These are phyloP conservation scores for Phalaenopsis equestris DNA, from an alignment of 106 monocot genomes.

Conservation along the genomic window DNA sequence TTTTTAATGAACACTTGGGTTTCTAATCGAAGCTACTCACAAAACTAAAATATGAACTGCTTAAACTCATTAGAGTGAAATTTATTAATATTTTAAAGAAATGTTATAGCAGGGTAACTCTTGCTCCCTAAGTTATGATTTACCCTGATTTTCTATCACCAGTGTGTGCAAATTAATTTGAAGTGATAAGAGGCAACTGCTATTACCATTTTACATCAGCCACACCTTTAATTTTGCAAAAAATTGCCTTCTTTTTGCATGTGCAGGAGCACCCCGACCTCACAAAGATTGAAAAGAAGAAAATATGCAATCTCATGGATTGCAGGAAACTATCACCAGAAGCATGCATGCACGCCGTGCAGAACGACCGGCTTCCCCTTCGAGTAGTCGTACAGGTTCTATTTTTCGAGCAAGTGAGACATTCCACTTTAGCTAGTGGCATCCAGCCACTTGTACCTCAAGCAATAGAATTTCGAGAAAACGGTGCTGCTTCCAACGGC, in stretches of 20 bases:
- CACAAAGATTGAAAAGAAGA: conserved; percentile 60
- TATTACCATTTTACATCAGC: not conserved
- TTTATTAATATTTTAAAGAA: not conserved
- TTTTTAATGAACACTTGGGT: not conserved
- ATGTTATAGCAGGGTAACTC: not conserved
- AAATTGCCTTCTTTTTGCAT: not conserved
- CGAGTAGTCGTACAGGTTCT: conserved; percentile 71
- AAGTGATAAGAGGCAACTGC: not conserved
- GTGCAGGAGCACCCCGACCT: conserved; percentile 53
- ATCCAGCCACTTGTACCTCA: not conserved
- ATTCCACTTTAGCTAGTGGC: not conserved
- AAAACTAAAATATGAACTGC: not conserved
- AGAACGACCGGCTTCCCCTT: conserved; percentile 72
- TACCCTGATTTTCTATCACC: not conserved
- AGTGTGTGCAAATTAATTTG: not conserved
- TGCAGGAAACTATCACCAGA: conserved; percentile 63
- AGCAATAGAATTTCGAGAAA: not conserved
- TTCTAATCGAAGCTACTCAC: not conserved
- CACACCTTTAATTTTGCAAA: not conserved
- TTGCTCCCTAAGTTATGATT: not conserved
- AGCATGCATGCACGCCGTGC: conserved; percentile 55
- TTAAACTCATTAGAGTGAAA: not conserved
- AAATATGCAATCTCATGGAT: conserved; percentile 47
- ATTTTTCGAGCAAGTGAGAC: conserved; percentile 60
- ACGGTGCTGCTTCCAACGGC: conserved; percentile 9